phyloP scores from a whole-genome alignment of 2,329 filamentous ascomycete genomes.

The Tolypocladium tundrense region DNA sequence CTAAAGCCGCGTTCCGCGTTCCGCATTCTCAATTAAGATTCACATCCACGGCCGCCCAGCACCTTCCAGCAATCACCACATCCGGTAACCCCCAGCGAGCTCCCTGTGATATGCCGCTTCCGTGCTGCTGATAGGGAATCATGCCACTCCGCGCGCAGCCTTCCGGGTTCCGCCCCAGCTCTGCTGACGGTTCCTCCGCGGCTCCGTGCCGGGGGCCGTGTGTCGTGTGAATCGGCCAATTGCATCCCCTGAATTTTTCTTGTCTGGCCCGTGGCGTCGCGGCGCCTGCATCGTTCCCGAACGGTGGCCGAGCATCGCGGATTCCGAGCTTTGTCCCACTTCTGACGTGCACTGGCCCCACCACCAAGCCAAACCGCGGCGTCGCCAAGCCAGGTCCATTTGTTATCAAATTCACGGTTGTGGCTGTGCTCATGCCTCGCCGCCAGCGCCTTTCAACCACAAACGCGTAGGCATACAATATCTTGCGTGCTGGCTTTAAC shows the following conservation, averaged over 20 bases:
- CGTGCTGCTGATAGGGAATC: neutral
- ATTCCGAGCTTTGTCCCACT: neutral
- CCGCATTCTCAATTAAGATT: neutral
- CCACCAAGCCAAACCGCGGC: neutral
- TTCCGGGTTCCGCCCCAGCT: neutral
- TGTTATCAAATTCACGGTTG: neutral
- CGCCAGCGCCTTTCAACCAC: too few relatives aligned
- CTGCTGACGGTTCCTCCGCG: neutral
- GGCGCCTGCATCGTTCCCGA: neutral
- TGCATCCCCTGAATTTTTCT: neutral
- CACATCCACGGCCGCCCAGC: neutral
- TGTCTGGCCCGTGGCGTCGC: neutral
- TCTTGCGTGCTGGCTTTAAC: neutral
- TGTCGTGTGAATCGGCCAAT: neutral
- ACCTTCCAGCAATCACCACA: neutral
- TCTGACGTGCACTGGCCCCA: neutral
- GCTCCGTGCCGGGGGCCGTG: neutral
- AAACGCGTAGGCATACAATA: too few relatives aligned
- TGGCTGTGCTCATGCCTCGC: neutral
- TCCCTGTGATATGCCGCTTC: neutral
- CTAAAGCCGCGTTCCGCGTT: neutral
- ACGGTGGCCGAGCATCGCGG: neutral
- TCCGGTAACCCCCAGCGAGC: neutral
- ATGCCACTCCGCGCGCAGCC: neutral
- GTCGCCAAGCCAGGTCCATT: neutral